These are phyloP conservation scores for Sporobolomyces pararoseus DNA, from an alignment of 768 basidiomycete species.

Conservation along the genomic window DNA sequence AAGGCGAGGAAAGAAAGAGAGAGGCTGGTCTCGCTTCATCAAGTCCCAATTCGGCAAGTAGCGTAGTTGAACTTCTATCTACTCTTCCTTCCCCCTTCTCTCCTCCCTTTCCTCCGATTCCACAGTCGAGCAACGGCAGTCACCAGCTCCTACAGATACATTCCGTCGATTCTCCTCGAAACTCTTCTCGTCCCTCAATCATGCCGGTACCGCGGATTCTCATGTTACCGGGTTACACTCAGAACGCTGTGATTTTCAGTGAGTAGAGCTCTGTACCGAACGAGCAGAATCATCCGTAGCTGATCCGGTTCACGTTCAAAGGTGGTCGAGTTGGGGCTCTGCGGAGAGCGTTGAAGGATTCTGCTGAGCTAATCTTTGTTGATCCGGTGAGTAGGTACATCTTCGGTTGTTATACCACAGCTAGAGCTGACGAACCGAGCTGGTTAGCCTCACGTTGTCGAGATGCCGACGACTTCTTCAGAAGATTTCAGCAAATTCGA, in stretches of 20 bases:
- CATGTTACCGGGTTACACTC: conserved; percentile 29
- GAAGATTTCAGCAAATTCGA: conserved; percentile 41
- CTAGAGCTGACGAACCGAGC: background rate
- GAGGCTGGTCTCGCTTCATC: too few relatives aligned
- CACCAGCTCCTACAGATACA: too few relatives aligned
- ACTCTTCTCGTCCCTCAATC: background rate
- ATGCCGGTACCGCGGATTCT: conserved; percentile 25
- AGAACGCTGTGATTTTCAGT: conserved; percentile 33
- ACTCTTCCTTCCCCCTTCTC: too few relatives aligned
- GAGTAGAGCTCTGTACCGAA: background rate
- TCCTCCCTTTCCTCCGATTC: too few relatives aligned
- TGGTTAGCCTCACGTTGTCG: conserved; percentile 27
- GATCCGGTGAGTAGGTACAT: conserved; percentile 27
- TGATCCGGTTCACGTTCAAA: background rate
- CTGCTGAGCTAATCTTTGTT: conserved; percentile 37
- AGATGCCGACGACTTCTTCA: conserved; percentile 33
- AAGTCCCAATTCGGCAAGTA: too few relatives aligned
- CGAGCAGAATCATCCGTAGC: background rate
- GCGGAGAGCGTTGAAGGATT: conserved; percentile 29
- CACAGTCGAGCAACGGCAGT: too few relatives aligned
- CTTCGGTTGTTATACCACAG: background rate
- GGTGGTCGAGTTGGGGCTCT: conserved; percentile 24
- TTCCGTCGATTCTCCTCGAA: background rate
- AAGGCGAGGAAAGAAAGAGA: too few relatives aligned
- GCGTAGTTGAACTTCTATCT: too few relatives aligned